Evolutionary conservation across 306 rosid species (phyloP).

Genomic region (Acmispon strigosus): DNA sequence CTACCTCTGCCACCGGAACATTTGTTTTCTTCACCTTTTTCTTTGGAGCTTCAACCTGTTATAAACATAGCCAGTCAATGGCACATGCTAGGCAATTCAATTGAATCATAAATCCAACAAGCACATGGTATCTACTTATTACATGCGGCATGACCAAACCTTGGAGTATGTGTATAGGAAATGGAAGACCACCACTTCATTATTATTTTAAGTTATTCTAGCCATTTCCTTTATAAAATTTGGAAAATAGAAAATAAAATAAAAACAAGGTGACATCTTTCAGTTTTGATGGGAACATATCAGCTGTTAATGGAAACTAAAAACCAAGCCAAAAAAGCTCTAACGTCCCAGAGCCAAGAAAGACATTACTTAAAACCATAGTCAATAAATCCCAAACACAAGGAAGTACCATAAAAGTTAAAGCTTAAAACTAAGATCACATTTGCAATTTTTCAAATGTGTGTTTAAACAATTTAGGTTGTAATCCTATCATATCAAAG

Average conservation of each 20-base stretch:
- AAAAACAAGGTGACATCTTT: not conserved
- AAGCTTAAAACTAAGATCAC: not conserved
- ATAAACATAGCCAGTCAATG: not conserved
- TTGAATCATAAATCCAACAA: not conserved
- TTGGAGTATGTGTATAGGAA: not conserved
- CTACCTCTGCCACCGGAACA: conserved; percentile 58
- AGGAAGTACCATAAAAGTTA: not conserved
- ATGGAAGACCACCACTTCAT: not conserved
- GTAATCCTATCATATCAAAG: not conserved
- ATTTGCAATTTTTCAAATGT: not conserved
- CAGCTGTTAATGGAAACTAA: not conserved
- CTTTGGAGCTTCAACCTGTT: conserved; percentile 74
- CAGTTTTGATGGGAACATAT: not conserved
- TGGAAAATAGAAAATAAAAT: not conserved
- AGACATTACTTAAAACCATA: not conserved
- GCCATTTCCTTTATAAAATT: not conserved
- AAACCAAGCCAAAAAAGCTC: not conserved
- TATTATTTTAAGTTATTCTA: not conserved
- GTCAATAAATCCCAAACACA: not conserved
- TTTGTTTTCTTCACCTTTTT: conserved; percentile 73
- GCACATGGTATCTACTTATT: not conserved
- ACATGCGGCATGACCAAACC: not conserved
- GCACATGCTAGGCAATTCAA: not conserved
- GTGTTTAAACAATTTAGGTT: not conserved
- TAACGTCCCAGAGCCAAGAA: not conserved